Base-by-base conservation (phyloP, 768 basidiomycete species). In the Pseudohyphozyma bogoriensis region DNA sequence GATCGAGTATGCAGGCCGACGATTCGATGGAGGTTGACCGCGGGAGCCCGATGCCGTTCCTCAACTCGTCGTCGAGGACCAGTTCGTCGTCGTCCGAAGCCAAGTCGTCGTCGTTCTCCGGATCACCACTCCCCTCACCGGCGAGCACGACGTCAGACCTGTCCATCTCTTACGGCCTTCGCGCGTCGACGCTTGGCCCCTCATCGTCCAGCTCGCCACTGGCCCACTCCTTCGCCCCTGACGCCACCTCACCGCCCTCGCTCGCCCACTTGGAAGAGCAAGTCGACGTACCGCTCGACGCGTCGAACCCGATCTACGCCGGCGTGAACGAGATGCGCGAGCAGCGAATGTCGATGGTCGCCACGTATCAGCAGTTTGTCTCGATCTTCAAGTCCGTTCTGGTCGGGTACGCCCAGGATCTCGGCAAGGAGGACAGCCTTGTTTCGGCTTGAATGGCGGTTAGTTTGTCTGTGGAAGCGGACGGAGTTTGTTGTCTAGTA, bases 291-390 rank as follows among this genome's bases (percentile, higher is more conserved):
- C 47, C 74, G 88, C 61, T 82, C 82, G 46, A 77, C 78, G 37
- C 82, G 35, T 28, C 56, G 37, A 85, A 89, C 50, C 93, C 93
- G 4, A 81, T 95, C 42, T 83, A 80, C 72, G 80, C 83, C 56
- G 80, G 95, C 1, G 78, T 96, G 53, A 89, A 92, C 74, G 88
- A 91, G 71, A 89, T 97, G 85, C 80, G 93, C 47, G 85, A 92
- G 73, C 92, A 96, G 75, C 79, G 93, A 56, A 97, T 97, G 93
- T 90, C 88, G 69, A 75, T 95, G 63, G 93, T 92, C 71, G 92
- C 93, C 77, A 93, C 87, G 73, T 75, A 92, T 70, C 78, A 91
- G 59, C 93, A 97, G 75, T 97, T 92, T 70, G 85, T 92, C 24
- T 96, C 92, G 11, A 31, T 54, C 6, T 40, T 42, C 29, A 29